These are phyloP conservation scores for Rhodosporidiobolus sp. DNA, from an alignment of 768 basidiomycete genomes.

Conservation along the genomic window DNA sequence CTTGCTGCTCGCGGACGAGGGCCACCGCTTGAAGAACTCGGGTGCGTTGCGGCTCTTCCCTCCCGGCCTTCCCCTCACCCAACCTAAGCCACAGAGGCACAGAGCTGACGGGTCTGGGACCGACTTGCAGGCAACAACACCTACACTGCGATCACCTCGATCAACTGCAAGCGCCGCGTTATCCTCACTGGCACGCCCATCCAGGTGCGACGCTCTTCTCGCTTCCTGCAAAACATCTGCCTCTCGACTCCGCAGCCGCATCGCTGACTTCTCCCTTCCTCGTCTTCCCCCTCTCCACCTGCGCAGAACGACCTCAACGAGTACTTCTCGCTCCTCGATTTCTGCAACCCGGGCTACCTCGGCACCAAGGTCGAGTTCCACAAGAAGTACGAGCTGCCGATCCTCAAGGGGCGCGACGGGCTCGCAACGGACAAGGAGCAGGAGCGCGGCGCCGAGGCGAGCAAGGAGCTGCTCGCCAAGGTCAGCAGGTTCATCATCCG, in stretches of 20 bases:
- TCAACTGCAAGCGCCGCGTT: conserved; percentile 78
- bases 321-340: conserved; percentile 94
- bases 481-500: conserved; percentile 70
- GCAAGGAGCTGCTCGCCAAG: conserved; percentile 60
- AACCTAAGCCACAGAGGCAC: too few species aligned
- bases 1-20: conserved; percentile 92
- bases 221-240: conserved; percentile 86
- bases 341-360: conserved; percentile 88
- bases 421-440: conserved; percentile 69
- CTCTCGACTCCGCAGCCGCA: too few species aligned
- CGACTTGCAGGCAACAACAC: conserved; percentile 27
- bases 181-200: conserved; percentile 96
- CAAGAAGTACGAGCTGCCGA: conserved; percentile 80
- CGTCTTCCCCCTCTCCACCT: conserved; percentile 48
- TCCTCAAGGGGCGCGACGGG: conserved; percentile 79
- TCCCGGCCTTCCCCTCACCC: too few species aligned
- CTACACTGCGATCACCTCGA: conserved; percentile 61
- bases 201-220: conserved; percentile 59
- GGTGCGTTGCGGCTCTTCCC: conserved; percentile 56
- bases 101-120: too few species aligned
- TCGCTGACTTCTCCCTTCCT: conserved; percentile 52
- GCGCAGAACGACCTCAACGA: conserved; percentile 81
- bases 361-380: conserved; percentile 53
- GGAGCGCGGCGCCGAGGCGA: conserved; percentile 73
- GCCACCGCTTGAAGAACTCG: conserved; percentile 93